Base-by-base conservation (phyloP, 345 rosid genomes). In the Excoecaria agallocha region DNA sequence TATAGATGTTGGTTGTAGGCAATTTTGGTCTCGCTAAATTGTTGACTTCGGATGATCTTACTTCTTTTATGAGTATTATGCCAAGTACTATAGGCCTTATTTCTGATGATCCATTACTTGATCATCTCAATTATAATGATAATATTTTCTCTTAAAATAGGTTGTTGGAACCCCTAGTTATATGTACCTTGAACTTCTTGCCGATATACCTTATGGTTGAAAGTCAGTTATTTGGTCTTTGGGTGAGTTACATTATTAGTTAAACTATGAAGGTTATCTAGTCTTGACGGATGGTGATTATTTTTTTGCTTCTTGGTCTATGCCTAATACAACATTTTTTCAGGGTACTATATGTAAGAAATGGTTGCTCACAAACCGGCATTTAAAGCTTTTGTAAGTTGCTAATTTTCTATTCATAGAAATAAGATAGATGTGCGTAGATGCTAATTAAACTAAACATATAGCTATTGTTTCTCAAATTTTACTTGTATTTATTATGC, bases 131-230 rank as follows among this genome's bases (percentile, higher is more conserved):
- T 78, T 16, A 59, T 59, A 45, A 66, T 43, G 15, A 12, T 20
- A 56, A 52, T 68, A 74, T 67, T 35, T 76, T 54, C 66, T 70
- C 43, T 50, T 73, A 62, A 62, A 43, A 54, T 79, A 54, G 99
- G 99, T 95, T 62, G 99, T 95, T 83, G 99, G 99, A 83, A 95
- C 99, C 61, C 99, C 99, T 59, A 95, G 98, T 80, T 93, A 95
- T 84, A 95, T 95, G 99, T 95, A 98, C 77, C 99, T 98, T 2
- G 99, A 95, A 86, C 93, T 95, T 69, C 96, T 95, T 80, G 99
- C 98, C 70, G 98, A 95, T 82, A 93, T 95, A 78, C 99, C 99
- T 25, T 95, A 95, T 19, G 99, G 99, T 75, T 87, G 94, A 54
- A 95, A 95, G 80, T 93, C 98, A 17, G 99, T 93, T 77, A 90